Conservation (phyloP, 2,329 filamentous ascomycete genomes). For the Ophiocordyceps camponoti-leonardi region DNA sequence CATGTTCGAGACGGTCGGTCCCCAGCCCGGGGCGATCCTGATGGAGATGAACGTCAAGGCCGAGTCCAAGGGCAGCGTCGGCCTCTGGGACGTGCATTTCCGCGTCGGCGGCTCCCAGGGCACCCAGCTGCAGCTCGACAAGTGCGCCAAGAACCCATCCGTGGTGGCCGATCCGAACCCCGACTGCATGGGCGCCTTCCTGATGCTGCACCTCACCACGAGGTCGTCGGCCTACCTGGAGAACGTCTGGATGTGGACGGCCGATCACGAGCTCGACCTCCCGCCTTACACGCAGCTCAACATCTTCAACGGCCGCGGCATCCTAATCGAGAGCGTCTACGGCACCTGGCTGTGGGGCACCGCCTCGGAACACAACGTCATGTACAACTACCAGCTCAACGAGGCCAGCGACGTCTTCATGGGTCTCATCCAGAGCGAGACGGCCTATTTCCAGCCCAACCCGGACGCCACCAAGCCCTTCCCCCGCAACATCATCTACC, state of each 20-base stretch:
- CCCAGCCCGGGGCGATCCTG: constrained; percentile 74
- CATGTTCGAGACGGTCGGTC: constrained; percentile 68
- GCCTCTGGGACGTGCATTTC: constrained; percentile 92
- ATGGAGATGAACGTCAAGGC: constrained; percentile 80
- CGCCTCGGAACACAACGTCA: constrained; percentile 44
- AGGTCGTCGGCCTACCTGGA: constrained; percentile 60
- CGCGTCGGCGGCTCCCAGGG: constrained; percentile 78
- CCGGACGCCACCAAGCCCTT: constrained; percentile 55
- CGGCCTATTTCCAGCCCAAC: constrained; percentile 75
- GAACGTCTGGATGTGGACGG: constrained; percentile 81
- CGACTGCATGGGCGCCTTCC: constrained; percentile 60
- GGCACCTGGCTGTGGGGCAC: constrained; percentile 74
- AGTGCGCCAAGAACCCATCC: constrained; percentile 25
- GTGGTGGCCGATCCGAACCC: constrained; percentile 42
- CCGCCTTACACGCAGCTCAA: constrained; percentile 54
- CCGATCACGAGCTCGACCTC: constrained; percentile 77
- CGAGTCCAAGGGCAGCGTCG: constrained; percentile 48
- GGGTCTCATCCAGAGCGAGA: constrained; percentile 76
- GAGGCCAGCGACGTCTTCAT: constrained; percentile 68
- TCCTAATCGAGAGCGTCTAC: constrained; percentile 57
- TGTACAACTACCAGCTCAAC: constrained; percentile 75
- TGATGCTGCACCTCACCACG: constrained; percentile 47
- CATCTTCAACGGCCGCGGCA: constrained; percentile 75
- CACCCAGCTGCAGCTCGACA: constrained; percentile 64
- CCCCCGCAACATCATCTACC: constrained; percentile 29